These are phyloP conservation scores for Dioscorea cayenensis DNA, from an alignment of 116 monocot genomes.

Conservation along the genomic window DNA sequence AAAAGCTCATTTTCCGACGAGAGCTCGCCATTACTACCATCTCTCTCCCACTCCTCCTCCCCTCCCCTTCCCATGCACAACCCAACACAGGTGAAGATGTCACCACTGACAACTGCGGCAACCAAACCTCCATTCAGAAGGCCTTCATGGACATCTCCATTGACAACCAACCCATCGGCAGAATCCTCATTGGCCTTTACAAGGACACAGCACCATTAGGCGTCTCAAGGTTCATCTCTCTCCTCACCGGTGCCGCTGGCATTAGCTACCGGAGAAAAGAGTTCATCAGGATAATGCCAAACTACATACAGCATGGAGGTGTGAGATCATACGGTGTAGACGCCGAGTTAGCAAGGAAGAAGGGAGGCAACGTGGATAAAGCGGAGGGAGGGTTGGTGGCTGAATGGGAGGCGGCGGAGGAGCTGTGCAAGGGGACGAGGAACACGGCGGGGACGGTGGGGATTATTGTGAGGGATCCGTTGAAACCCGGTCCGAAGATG, in stretches of 20 bases:
- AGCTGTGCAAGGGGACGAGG: conserved; percentile 22
- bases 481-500: conserved; percentile 49
- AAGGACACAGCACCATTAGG: conserved; percentile 32
- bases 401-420: conserved; percentile 29
- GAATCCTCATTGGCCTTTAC: conserved; percentile 58
- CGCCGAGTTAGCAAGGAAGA: conserved; percentile 36
- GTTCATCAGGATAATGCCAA: conserved; percentile 65
- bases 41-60: conserved; percentile 21
- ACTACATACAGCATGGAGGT: conserved; percentile 66
- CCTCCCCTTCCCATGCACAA: neutral
- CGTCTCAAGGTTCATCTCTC: conserved; percentile 34
- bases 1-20: conserved; percentile 31
- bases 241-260: conserved; percentile 50
- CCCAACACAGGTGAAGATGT: neutral
- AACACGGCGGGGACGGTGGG: conserved; percentile 53
- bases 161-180: conserved; percentile 46
- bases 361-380: conserved; percentile 7
- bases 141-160: conserved; percentile 74
- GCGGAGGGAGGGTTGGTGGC: conserved; percentile 18
- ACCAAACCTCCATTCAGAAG: conserved; percentile 14
- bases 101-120: neutral
- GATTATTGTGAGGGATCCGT: conserved; percentile 60
- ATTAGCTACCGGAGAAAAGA: conserved; percentile 64
- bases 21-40: conserved; percentile 20
- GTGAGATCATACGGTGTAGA: conserved; percentile 64